A percentile compares a stretch with the other conserved stretches of the same genome.
phyloP scores from a whole-genome alignment of 179 eudicot genomes.

The Pouteria campechiana region DNA sequence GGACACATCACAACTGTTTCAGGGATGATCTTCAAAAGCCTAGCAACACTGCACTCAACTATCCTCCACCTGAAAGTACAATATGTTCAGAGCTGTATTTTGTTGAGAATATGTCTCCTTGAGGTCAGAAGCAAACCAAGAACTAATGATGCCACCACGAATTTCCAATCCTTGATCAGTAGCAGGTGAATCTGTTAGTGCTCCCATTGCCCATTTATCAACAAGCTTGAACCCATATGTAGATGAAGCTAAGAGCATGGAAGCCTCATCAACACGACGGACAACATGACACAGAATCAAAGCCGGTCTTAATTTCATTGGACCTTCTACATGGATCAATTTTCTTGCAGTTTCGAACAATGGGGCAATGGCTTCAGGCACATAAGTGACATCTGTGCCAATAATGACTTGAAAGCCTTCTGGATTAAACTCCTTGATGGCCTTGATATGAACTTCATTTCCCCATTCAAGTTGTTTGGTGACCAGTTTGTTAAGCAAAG shows the following conservation, averaged over 20 bases:
- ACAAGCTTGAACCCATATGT: constrained; percentile 52
- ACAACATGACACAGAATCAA: constrained; percentile 72
- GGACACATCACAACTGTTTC: no score
- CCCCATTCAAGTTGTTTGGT: constrained; percentile 64
- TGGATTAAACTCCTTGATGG: constrained; percentile 28
- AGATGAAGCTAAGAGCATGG: constrained; percentile 63
- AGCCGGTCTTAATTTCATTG: constrained; percentile 18
- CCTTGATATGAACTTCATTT: constrained; percentile 41
- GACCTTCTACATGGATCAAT: constrained; percentile 17
- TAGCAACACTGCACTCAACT: no score
- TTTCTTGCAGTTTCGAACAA: constrained; percentile 69
- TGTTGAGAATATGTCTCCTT: constrained; percentile 30
- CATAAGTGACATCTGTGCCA: constrained; percentile 92
- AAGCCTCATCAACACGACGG: constrained; percentile 77
- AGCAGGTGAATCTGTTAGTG: constrained; percentile 3
- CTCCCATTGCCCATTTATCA: constrained; percentile 59
- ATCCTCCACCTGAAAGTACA: constrained; percentile 67
- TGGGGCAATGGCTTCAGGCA: constrained; percentile 55
- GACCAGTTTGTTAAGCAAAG: constrained; percentile 15
- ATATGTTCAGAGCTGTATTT: constrained; percentile 58
- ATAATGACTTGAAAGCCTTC: constrained; percentile 65
- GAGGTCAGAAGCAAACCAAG: constrained; percentile 37
- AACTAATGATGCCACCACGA: constrained; percentile 25
- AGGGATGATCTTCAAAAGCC: no score
- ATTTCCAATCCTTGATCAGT: no score